Percentiles rank a stretch among this genome's conserved stretches.
These are phyloP conservation scores for Trichoderma gamsii DNA, from an alignment of 495 filamentous ascomycete genomes.

Conservation along the genomic window DNA sequence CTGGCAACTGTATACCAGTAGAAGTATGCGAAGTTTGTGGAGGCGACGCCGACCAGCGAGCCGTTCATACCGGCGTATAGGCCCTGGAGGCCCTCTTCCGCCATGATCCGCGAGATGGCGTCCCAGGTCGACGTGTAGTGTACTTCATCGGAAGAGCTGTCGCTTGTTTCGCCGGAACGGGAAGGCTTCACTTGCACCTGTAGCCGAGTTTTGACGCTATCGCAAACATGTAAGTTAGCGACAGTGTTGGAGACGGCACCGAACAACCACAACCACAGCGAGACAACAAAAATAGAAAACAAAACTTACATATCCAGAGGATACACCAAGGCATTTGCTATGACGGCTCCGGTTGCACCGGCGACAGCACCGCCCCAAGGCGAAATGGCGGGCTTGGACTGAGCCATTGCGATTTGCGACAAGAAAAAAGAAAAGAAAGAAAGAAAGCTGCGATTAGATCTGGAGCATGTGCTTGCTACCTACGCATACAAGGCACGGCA, in stretches of 20 bases:
- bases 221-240: conserved; percentile 12
- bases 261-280: no score
- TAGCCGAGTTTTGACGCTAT: conserved; percentile 89
- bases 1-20: conserved; percentile 97
- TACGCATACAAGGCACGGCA: no score
- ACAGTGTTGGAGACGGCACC: not conserved
- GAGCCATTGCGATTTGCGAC: conserved; percentile 53
- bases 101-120: conserved; percentile 78
- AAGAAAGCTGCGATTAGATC: no score
- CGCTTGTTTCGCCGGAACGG: conserved; percentile 34
- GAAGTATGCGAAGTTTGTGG: conserved; percentile 98
- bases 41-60: conserved; percentile 83
- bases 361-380: conserved; percentile 93
- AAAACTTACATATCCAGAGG: conserved; percentile 84
- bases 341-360: conserved; percentile 84
- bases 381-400: conserved; percentile 77
- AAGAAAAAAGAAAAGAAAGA: no score
- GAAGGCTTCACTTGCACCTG: conserved; percentile 88
- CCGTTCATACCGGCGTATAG: conserved; percentile 87
- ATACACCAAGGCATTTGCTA: conserved; percentile 95
- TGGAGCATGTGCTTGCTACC: no score
- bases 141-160: conserved; percentile 38
- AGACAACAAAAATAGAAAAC: not conserved
- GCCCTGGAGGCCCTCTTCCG: conserved; percentile 72
- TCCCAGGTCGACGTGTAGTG: conserved; percentile 85